These are phyloP conservation scores for Crithidia acanthocephali DNA, from an alignment of 208 protist genomes.

Conservation along the genomic window DNA sequence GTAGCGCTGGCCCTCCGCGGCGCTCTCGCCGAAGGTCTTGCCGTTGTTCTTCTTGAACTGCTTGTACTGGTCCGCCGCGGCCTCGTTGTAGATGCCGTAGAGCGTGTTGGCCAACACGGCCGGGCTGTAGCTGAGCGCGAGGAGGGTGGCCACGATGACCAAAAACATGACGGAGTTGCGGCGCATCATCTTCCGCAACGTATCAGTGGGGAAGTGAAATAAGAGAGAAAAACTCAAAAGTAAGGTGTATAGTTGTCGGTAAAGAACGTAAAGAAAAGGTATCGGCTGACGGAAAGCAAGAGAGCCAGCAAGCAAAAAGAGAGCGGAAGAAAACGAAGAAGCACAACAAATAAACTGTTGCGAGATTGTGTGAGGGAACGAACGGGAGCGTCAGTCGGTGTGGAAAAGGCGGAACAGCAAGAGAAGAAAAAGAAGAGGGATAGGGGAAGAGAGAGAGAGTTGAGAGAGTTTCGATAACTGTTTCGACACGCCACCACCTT, in stretches of 20 bases:
- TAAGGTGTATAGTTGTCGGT: too few species aligned
- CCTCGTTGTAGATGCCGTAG: constrained; percentile 3
- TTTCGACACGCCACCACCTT: too few species aligned
- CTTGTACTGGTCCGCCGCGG: constrained; percentile 44
- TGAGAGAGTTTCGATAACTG: too few species aligned
- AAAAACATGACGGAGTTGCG: constrained; percentile 23
- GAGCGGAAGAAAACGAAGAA: too few species aligned
- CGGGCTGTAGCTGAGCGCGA: constrained; percentile 17
- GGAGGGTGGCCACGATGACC: constrained; percentile 20
- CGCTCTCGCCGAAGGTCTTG: constrained; percentile 64
- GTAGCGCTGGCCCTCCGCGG: constrained; percentile 58
- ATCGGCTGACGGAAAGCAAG: constrained; percentile 1
- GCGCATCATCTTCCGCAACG: constrained; percentile 14
- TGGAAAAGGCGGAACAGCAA: too few species aligned
- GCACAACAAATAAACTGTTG: too few species aligned
- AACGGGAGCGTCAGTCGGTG: too few species aligned
- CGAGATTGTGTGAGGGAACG: too few species aligned
- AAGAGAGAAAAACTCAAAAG: not conserved
- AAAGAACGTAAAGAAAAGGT: constrained; percentile 19
- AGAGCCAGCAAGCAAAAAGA: too few species aligned
- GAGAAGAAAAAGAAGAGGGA: too few species aligned
- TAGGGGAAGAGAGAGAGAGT: too few species aligned
- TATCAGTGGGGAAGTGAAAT: not conserved
- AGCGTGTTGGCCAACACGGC: constrained; percentile 3
- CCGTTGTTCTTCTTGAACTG: constrained; percentile 70